Conservation (phyloP, 192 early-diverging fungal species). For the Podila epicladia region DNA sequence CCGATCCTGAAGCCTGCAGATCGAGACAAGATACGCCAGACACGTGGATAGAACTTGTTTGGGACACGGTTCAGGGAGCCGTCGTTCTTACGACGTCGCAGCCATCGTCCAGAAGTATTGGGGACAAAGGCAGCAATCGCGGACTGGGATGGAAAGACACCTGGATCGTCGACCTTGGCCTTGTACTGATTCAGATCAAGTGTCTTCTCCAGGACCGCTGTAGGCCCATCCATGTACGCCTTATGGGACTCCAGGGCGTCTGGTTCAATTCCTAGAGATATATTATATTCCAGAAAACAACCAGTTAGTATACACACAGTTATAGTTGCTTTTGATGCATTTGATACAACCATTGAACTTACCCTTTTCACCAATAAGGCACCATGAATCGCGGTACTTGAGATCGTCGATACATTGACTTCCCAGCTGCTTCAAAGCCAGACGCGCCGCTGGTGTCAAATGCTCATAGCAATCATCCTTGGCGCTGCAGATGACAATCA, state of each 20-base stretch:
- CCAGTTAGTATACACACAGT: background rate
- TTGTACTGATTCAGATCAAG: constrained; percentile 60
- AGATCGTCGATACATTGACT: constrained; percentile 61
- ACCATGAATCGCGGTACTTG: constrained; percentile 84
- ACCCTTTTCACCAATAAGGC: constrained; percentile 83
- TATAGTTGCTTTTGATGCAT: background rate
- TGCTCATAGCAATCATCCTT: constrained; percentile 80
- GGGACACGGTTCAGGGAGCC: constrained; percentile 88
- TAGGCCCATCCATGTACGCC: constrained; percentile 63
- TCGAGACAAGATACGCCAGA: constrained; percentile 75
- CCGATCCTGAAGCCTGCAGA: constrained; percentile 71
- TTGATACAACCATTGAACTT: constrained; percentile 16
- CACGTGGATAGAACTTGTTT: constrained; percentile 78
- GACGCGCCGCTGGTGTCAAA: constrained; percentile 65
- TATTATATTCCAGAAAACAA: background rate
- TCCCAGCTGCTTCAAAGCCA: constrained; percentile 73
- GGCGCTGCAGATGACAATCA: constrained; percentile 70
- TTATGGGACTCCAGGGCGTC: constrained; percentile 69
- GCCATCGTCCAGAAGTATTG: constrained; percentile 69
- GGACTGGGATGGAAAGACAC: constrained; percentile 33
- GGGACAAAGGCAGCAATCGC: constrained; percentile 59
- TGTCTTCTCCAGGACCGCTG: constrained; percentile 60
- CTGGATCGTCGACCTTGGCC: constrained; percentile 47
- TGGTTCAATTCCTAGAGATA: constrained; percentile 28
- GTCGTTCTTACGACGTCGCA: constrained; percentile 84